Evolutionary conservation across 1,284 basidiomycete species (phyloP), one percentile per base, ranked within the genome.

Genomic region (Athelia psychrophila): DNA sequence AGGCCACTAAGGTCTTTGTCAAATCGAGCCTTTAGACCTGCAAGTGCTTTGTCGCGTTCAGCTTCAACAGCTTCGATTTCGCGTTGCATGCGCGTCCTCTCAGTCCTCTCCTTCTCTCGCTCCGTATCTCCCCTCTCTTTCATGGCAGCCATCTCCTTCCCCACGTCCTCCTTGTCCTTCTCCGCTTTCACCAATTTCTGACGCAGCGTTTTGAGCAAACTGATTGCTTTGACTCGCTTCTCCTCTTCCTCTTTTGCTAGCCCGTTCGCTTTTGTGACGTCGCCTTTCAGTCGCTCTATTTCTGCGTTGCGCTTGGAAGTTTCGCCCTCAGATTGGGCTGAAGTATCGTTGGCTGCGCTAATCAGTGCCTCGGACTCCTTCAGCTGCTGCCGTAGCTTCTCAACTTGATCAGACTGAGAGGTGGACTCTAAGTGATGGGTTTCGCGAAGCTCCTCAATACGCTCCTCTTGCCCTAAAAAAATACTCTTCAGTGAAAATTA

Each of bases 151-250:
- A 75, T 58, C 55, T 91, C 87, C 62, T 82, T 86, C 50, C 76
- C 50, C 1, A 77, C 73, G 54, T 95, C 93, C 51, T 96, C 94
- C 61, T 84, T 84, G 27, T 96, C 94, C 72, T 93, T 93, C 69
- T 97, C 94, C 2, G 91, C 84, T 66, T 94, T 96, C 44, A 95
- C 90, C 19, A 94, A 73, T 68, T 96, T 97, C 68, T 92, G 86
- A 48, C 95, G 75, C n/a, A 97, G 91, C 2, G 93, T 89, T 74
- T 96, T 96, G 56, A 98, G 73, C 27, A 96, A 71, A 48, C 84
- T 87, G 55, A 97, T 88, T 0, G 94, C 93, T 64, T 97, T 98
- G n/a, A 84, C 81, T 13, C 95, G 84, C 68, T 97, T 97, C 69
- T 98, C 95, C 66, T 97, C 95, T 64, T 97, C 95, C 57, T 96